Evolutionary conservation across 495 filamentous ascomycete genomes (phyloP).

Genomic region (Aspergillus conjunctus): DNA sequence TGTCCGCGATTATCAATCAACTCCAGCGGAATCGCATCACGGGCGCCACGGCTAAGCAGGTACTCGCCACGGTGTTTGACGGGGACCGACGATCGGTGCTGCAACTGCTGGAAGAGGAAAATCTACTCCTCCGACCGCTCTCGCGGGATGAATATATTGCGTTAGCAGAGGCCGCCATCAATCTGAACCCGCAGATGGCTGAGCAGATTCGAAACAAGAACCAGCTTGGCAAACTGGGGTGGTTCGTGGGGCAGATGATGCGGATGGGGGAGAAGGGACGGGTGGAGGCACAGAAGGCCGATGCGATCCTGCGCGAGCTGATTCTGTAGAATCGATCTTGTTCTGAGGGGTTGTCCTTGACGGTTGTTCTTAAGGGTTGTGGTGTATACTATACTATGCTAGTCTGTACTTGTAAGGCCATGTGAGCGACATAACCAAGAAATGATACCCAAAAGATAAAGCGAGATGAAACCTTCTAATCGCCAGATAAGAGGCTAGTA

Average conservation of each 20-base stretch:
- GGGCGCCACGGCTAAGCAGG: slow-evolving; percentile 70
- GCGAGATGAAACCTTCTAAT: no score
- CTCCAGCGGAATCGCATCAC: slow-evolving; percentile 71
- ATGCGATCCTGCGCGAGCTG: slow-evolving; percentile 61
- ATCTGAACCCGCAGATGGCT: slow-evolving; percentile 60
- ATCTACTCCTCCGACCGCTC: slow-evolving; percentile 64
- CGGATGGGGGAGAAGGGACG: slow-evolving; percentile 70
- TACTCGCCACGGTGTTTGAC: slow-evolving; percentile 64
- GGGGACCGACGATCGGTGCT: slow-evolving; percentile 54
- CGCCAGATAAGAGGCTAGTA: no score
- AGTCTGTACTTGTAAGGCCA: no score
- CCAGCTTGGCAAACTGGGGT: slow-evolving; percentile 77
- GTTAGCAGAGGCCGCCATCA: slow-evolving; percentile 45
- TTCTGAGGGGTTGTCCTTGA: no score
- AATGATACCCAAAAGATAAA: no score
- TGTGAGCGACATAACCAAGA: no score
- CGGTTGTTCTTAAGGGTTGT: not conserved
- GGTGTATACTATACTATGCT: not conserved
- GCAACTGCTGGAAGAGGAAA: slow-evolving; percentile 64
- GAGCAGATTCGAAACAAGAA: slow-evolving; percentile 66
- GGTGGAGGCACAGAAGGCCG: slow-evolving; percentile 74
- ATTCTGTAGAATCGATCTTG: slow-evolving; percentile 37
- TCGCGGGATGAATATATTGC: slow-evolving; percentile 50
- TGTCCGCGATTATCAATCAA: slow-evolving; percentile 68
- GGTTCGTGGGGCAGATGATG: slow-evolving; percentile 93